Conservation (phyloP, 139 green algal genomes). For the Coelastrella sp. region DNA sequence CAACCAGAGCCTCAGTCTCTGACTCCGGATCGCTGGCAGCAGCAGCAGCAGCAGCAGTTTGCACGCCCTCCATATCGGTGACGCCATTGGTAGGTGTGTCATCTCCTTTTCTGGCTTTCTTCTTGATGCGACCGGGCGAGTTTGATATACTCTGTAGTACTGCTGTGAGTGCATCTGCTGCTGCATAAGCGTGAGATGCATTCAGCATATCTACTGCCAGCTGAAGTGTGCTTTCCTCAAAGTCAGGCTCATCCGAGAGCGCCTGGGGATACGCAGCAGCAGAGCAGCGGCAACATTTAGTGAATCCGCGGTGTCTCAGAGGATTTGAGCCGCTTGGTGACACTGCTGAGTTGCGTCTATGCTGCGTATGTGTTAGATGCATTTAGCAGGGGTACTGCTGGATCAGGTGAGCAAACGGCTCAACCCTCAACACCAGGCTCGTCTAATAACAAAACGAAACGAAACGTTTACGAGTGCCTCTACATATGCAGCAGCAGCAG, state of each 20-base stretch:
- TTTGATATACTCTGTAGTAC: not conserved
- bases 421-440: no score
- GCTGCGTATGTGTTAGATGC: not conserved
- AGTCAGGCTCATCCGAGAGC: constrained; percentile 41
- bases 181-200: not conserved
- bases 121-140: no score
- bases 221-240: constrained; percentile 20
- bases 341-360: not conserved
- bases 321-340: not conserved
- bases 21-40: not conserved
- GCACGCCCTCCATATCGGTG: not conserved
- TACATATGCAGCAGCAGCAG: not conserved
- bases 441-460: no score
- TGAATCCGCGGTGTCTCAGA: not conserved
- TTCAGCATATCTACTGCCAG: not conserved
- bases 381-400: no score
- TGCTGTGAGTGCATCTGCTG: not conserved
- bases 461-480: no score
- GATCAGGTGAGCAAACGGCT: no score
- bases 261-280: constrained; percentile 38
- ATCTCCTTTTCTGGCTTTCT: no score
- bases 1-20: not conserved
- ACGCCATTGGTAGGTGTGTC: no score
- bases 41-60: constrained; percentile 1
- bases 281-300: constrained; percentile 46